Evolutionary conservation across 805 yeast species (phyloP).

Genomic region (Hermanozyma aechmeae): DNA sequence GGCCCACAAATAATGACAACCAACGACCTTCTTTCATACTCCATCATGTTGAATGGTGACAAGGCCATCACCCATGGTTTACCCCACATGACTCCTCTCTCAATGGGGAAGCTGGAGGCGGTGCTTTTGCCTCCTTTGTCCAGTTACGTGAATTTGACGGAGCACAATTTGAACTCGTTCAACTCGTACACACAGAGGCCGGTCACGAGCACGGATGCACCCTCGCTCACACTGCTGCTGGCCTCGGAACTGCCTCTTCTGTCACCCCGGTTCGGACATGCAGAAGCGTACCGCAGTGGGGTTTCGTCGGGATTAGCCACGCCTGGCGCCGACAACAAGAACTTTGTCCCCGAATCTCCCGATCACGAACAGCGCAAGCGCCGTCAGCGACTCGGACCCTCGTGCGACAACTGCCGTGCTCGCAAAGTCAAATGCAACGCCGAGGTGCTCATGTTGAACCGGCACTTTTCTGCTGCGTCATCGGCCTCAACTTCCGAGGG

Average conservation of each 20-base stretch:
- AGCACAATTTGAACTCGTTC: constrained; percentile 11
- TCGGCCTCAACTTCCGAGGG: no score
- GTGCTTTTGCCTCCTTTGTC: constrained; percentile 9
- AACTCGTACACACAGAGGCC: no score
- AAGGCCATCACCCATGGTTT: constrained; percentile 8
- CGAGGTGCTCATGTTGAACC: constrained; percentile 36
- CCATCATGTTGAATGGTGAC: constrained; percentile 25
- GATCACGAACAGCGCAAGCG: constrained; percentile 13
- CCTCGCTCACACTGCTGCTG: constrained; percentile 11
- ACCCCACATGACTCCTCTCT: constrained; percentile 10
- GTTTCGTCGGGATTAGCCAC: not conserved
- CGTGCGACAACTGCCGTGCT: constrained; percentile 62
- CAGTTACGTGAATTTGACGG: constrained; percentile 9
- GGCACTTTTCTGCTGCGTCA: constrained; percentile 4
- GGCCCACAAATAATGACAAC: constrained; percentile 13
- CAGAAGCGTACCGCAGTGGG: constrained; percentile 1
- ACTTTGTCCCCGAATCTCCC: not conserved
- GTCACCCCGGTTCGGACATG: constrained; percentile 7
- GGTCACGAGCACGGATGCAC: constrained; percentile 4
- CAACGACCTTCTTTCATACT: constrained; percentile 29
- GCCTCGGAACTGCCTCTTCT: constrained; percentile 11
- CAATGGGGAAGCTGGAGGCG: constrained; percentile 1
- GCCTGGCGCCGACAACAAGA: not conserved
- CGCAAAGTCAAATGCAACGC: constrained; percentile 73
- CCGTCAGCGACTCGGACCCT: constrained; percentile 65